phyloP scores from a whole-genome alignment of 2,329 filamentous ascomycete genomes.

The Clonostachys rosea region DNA sequence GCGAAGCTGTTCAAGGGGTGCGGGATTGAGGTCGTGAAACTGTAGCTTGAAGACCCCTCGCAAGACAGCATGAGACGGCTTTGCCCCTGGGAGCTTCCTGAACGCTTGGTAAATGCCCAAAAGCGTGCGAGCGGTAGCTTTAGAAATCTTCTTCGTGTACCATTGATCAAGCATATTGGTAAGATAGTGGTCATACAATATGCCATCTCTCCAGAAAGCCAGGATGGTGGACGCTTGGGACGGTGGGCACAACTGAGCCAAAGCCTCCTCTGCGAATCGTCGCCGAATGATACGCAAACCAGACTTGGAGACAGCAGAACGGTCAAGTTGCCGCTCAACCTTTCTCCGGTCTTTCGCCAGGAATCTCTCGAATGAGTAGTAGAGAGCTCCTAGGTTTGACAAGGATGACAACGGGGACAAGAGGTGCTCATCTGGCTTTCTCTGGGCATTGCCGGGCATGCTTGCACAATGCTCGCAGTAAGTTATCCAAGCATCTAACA shows the following conservation, averaged over 20 bases:
- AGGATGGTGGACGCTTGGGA: constrained; percentile 30
- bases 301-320: background rate
- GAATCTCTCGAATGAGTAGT: constrained; percentile 25
- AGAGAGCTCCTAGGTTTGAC: constrained; percentile 17
- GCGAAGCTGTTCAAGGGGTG: constrained; percentile 38
- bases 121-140: constrained; percentile 22
- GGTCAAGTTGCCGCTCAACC: constrained; percentile 1
- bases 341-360: constrained; percentile 14
- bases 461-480: constrained; percentile 13
- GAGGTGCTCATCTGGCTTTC: constrained; percentile 10
- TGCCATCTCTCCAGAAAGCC: constrained; percentile 25
- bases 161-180: constrained; percentile 19
- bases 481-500: constrained; percentile 28
- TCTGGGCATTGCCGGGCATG: background rate
- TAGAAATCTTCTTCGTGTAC: constrained; percentile 17
- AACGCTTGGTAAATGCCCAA: constrained; percentile 39
- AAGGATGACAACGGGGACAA: constrained; percentile 14
- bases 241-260: constrained; percentile 24
- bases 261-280: constrained; percentile 20
- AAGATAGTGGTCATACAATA: constrained; percentile 39
- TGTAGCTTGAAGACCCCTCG: constrained; percentile 38
- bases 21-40: constrained; percentile 12
- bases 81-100: constrained; percentile 29
- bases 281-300: constrained; percentile 17
- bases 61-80: constrained; percentile 31